Conservation (phyloP, 179 eudicot genomes). For the Drosera spatulata region DNA sequence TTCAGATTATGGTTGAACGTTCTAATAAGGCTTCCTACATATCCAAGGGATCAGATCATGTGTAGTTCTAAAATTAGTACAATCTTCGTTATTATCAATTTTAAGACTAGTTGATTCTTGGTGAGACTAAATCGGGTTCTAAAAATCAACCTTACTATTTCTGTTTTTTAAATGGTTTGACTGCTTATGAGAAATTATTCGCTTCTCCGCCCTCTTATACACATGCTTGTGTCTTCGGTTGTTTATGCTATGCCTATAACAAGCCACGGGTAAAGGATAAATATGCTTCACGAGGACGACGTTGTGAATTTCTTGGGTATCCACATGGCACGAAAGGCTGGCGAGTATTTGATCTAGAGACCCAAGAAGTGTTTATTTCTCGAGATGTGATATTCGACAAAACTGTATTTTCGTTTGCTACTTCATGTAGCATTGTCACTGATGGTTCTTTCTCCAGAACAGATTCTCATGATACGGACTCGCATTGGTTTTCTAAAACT, state of each 20-base stretch:
- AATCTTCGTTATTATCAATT: too few relatives aligned
- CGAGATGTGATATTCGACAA: neutral
- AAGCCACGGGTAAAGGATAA: neutral
- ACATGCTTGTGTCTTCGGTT: neutral
- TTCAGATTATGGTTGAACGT: too few relatives aligned
- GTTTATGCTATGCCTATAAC: neutral
- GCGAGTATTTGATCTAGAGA: neutral
- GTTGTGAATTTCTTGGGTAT: neutral
- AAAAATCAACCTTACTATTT: neutral
- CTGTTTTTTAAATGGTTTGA: neutral
- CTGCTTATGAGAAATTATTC: neutral
- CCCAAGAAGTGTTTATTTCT: neutral
- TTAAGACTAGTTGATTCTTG: too few relatives aligned
- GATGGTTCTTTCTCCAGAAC: too few relatives aligned
- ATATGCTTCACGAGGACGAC: neutral
- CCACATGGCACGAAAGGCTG: neutral
- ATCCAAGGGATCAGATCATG: too few relatives aligned
- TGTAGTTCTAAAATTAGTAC: too few relatives aligned
- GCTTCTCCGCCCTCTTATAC: neutral
- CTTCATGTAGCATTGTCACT: too few relatives aligned
- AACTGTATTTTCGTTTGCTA: too few relatives aligned
- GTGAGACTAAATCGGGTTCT: too few relatives aligned
- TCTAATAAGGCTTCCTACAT: too few relatives aligned
- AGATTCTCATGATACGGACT: too few relatives aligned
- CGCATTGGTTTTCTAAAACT: too few relatives aligned